phyloP scores from a whole-genome alignment of 2,329 filamentous ascomycete species.

The Cercospora janseana region DNA sequence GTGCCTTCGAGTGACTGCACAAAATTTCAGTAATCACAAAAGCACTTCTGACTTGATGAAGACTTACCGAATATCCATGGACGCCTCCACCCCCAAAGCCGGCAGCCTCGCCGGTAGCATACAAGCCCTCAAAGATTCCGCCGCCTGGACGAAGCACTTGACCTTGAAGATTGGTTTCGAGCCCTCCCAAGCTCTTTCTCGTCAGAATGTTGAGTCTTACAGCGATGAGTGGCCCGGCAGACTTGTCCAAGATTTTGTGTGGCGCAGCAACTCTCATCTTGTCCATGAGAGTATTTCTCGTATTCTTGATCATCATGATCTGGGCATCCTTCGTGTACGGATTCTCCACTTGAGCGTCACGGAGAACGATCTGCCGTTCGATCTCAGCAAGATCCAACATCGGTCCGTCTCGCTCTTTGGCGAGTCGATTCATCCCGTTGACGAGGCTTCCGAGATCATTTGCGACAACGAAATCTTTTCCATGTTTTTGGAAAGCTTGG shows the following conservation, averaged over 20 bases:
- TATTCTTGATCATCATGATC: conserved; percentile 2
- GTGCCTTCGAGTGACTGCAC: neutral
- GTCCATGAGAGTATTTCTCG: neutral
- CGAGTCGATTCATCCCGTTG: neutral
- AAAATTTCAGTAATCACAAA: neutral
- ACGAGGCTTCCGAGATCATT: neutral
- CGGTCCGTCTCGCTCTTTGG: conserved; percentile 1
- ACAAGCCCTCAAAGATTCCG: neutral
- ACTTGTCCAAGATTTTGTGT: neutral
- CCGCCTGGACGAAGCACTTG: neutral
- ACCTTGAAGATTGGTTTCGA: conserved; percentile 1
- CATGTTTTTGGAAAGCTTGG: conserved; percentile 1
- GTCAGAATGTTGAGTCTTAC: neutral
- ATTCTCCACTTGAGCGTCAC: neutral
- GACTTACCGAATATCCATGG: conserved; percentile 1
- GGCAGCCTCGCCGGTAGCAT: neutral
- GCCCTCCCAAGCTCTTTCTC: neutral
- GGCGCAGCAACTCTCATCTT: neutral
- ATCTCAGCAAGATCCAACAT: neutral
- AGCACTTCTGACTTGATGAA: neutral
- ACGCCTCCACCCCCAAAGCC: neutral
- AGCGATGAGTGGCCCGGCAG: neutral
- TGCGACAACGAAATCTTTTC: neutral
- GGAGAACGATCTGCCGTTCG: neutral
- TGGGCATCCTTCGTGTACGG: neutral